phyloP scores from a whole-genome alignment of 2,329 filamentous ascomycete genomes.

The Biscogniauxia sp. region DNA sequence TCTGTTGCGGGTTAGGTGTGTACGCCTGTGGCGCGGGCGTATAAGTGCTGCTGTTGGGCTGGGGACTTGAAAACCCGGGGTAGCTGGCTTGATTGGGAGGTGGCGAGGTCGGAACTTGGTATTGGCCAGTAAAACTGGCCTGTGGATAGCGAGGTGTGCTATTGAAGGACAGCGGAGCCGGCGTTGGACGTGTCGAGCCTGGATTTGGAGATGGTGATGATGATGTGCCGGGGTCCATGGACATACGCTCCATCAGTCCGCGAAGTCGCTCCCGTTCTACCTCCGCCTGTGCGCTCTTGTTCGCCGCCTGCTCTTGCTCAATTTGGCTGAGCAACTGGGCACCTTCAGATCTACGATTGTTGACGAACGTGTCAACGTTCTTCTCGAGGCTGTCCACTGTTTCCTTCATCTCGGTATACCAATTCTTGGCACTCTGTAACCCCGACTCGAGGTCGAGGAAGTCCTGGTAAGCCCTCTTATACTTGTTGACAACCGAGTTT shows the following conservation, averaged over 20 bases:
- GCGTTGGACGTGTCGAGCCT: constrained; percentile 38
- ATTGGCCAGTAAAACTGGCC: constrained; percentile 55
- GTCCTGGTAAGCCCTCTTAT: constrained; percentile 88
- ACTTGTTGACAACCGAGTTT: constrained; percentile 76
- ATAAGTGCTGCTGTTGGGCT: constrained; percentile 32
- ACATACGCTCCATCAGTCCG: constrained; percentile 93
- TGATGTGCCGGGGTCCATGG: constrained; percentile 63
- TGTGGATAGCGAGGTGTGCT: constrained; percentile 51
- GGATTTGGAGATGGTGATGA: constrained; percentile 40
- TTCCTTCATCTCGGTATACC: constrained; percentile 95
- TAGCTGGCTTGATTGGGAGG: constrained; percentile 49
- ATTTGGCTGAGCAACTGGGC: constrained; percentile 87
- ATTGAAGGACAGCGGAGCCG: constrained; percentile 48
- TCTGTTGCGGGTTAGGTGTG: constrained; percentile 35
- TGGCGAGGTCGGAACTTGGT: constrained; percentile 57
- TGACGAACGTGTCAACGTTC: constrained; percentile 96
- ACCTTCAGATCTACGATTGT: constrained; percentile 88
- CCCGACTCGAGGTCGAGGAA: constrained; percentile 88
- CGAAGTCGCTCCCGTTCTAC: constrained; percentile 82
- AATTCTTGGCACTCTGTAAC: constrained; percentile 81
- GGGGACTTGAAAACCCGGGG: constrained; percentile 43
- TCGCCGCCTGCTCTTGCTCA: constrained; percentile 70
- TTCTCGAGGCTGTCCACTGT: constrained; percentile 89
- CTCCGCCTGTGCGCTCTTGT: constrained; percentile 63
- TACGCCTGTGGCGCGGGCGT: constrained; percentile 30